These are phyloP conservation scores for Chrysosporium queenslandicum DNA, from an alignment of 2,329 filamentous ascomycete species.

Conservation along the genomic window DNA sequence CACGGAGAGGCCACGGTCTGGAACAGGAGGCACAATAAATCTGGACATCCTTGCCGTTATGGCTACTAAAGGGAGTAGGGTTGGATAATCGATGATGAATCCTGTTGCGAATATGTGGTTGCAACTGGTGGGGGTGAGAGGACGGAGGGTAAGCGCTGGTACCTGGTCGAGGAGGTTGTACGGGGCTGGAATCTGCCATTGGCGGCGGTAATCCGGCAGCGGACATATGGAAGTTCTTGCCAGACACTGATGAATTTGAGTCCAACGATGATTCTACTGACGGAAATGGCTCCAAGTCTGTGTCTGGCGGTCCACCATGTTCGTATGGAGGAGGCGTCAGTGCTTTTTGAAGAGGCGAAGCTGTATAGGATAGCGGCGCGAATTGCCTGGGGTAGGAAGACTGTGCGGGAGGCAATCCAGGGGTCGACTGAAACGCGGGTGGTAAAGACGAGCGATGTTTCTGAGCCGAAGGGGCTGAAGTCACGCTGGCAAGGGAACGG, in stretches of 20 bases:
- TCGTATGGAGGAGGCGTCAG: constrained; percentile 71
- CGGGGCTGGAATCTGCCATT: constrained; percentile 54
- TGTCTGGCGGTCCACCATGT: constrained; percentile 40
- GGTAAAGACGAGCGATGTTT: constrained; percentile 53
- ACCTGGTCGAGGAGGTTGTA: constrained; percentile 29
- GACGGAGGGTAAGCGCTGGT: constrained; percentile 28
- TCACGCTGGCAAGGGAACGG: constrained; percentile 32
- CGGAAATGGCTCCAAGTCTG: constrained; percentile 68
- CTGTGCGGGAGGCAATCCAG: constrained; percentile 31
- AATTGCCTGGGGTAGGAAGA: constrained; percentile 36
- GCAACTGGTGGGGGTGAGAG: constrained; percentile 23
- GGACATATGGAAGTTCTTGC: constrained; percentile 62
- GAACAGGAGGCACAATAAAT: constrained; percentile 90
- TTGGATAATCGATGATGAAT: constrained; percentile 36
- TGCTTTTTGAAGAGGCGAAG: constrained; percentile 81
- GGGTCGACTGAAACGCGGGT: constrained; percentile 45
- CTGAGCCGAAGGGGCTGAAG: constrained; percentile 31
- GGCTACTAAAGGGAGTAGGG: constrained; percentile 45
- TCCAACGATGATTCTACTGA: constrained; percentile 75
- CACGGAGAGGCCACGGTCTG: constrained; percentile 62
- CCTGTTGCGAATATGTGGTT: constrained; percentile 33
- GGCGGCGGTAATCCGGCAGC: constrained; percentile 57
- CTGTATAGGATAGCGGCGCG: constrained; percentile 54
- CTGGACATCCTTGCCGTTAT: constrained; percentile 48
- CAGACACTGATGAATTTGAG: constrained; percentile 38